A percentile compares a stretch with the other conserved stretches of the same genome.
phyloP scores from a whole-genome alignment of 495 filamentous ascomycete genomes.

The Hyphodiscus hymeniophilus region DNA sequence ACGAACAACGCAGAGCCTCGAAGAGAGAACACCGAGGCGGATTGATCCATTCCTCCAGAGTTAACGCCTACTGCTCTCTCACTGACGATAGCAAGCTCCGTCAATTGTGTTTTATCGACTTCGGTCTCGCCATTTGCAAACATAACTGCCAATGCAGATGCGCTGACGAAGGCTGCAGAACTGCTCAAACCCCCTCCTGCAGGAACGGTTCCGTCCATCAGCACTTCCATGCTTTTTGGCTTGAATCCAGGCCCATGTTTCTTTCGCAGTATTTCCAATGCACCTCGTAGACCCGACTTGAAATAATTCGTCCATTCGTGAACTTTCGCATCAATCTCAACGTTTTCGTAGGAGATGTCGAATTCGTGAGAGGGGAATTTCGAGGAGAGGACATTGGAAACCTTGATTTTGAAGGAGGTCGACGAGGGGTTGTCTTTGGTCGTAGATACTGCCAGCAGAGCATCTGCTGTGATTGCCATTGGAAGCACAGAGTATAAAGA shows the following conservation, averaged over 20 bases:
- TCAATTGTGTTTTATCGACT: slow-evolving; percentile 81
- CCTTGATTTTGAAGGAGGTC: slow-evolving; percentile 43
- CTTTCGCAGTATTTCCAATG: slow-evolving; percentile 68
- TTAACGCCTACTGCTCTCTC: slow-evolving; percentile 94
- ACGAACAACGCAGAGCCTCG: slow-evolving; percentile 83
- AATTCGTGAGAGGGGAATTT: slow-evolving; percentile 77
- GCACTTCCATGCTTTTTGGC: slow-evolving; percentile 74
- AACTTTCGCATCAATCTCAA: slow-evolving; percentile 73
- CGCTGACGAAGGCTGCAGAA: slow-evolving; percentile 88
- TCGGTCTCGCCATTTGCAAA: slow-evolving; percentile 70
- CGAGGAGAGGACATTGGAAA: slow-evolving; percentile 68
- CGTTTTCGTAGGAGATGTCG: slow-evolving; percentile 47
- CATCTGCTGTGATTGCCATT: slow-evolving; percentile 88
- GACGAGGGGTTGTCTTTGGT: slow-evolving; percentile 33
- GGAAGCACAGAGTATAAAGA: slow-evolving; percentile 92
- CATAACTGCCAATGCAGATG: slow-evolving; percentile 83
- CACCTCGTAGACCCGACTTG: slow-evolving; percentile 80
- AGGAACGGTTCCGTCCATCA: slow-evolving; percentile 88
- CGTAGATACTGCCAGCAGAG: slow-evolving; percentile 76
- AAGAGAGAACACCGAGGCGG: slow-evolving; percentile 88
- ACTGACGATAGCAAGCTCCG: slow-evolving; percentile 86
- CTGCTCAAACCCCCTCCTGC: slow-evolving; percentile 86
- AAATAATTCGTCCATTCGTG: slow-evolving; percentile 99
- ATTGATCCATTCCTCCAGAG: slow-evolving; percentile 97
- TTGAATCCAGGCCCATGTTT: slow-evolving; percentile 49